Conservation (phyloP, 2,329 filamentous ascomycete species). For the Ophiostoma ips region DNA sequence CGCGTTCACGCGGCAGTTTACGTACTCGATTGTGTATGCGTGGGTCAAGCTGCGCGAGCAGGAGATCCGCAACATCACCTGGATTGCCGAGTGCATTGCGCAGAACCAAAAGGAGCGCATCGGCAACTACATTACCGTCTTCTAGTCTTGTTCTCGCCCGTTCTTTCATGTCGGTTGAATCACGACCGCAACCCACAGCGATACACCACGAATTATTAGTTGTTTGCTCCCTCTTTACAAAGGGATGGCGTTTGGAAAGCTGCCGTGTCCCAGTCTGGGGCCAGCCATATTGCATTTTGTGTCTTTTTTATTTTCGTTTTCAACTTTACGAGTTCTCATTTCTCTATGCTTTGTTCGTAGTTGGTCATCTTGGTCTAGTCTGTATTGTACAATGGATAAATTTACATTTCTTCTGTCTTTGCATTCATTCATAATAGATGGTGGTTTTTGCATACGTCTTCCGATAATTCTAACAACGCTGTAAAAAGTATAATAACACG, state of each 20-base stretch:
- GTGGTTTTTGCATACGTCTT: not conserved
- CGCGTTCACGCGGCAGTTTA: constrained; percentile 93
- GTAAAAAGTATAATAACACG: not conserved
- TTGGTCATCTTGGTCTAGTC: constrained; percentile 8
- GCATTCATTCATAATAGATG: not conserved
- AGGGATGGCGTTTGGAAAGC: constrained; percentile 1
- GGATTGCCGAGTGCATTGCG: constrained; percentile 98
- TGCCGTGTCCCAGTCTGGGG: not conserved
- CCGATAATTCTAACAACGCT: constrained; percentile 4
- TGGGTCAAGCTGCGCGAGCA: constrained; percentile 98
- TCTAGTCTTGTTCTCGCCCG: constrained; percentile 33
- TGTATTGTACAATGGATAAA: constrained; percentile 38
- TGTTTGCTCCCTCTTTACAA: not conserved
- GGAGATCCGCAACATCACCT: constrained; percentile 99
- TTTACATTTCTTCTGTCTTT: constrained; percentile 19
- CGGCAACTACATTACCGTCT: constrained; percentile 96
- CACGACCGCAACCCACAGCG: not conserved
- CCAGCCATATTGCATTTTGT: not conserved
- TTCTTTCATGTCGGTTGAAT: constrained; percentile 2
- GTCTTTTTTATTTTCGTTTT: not conserved
- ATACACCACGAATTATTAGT: constrained; percentile 3
- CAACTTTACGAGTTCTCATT: not conserved
- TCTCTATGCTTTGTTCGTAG: not conserved
- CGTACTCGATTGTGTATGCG: constrained; percentile 84
- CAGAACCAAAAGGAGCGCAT: constrained; percentile 99